Base-by-base conservation (phyloP, 805 yeast genomes). In the Candida maltosa region DNA sequence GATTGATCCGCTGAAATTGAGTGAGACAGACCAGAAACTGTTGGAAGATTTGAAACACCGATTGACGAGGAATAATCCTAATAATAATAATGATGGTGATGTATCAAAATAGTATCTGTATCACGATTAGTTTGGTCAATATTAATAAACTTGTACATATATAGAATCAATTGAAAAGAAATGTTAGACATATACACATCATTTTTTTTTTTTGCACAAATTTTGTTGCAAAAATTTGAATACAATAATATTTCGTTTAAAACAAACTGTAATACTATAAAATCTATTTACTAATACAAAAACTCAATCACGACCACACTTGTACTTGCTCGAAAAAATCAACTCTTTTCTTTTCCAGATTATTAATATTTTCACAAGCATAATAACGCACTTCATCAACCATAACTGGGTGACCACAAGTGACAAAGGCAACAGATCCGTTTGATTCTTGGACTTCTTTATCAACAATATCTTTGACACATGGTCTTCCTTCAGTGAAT, bases 291-390 rank as follows among this genome's bases (percentile, higher is more conserved):
- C n/a, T n/a, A n/a, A n/a, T n/a, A n/a, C n/a, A n/a, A n/a, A n/a
- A n/a, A n/a, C n/a, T n/a, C n/a, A 10, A 4, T 63, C 21, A 37
- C 26, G 37, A 26, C 94, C 95, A 85, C 10, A 73, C 67, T 59
- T 83, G 87, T 32, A 82, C 69, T 50, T 83, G 89, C 52, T 87
- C 94, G 49, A 67, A 80, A 49, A 79, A 80, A 43, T 82, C 89
- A n/a, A 84, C 73, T 27, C 85, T 70, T 34, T 70, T 62, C 12
- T 68, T 54, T 11, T 49, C 41, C 1, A 48, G 39, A 22, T 56
- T 41, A 26, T 64, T 59, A 36, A 77, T 53, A 38, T 70, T 52
- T 26, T 61, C 42, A 1, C 71, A 63, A 4, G 78, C 71, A 4
- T 69, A 51, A 26, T 62, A 52, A 48, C 91, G 69, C 12, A 79